Evolutionary conservation across 208 protist species (phyloP), one percentile per base, ranked within the genome.

Genomic region (Acanthamoeba polyphaga): DNA sequence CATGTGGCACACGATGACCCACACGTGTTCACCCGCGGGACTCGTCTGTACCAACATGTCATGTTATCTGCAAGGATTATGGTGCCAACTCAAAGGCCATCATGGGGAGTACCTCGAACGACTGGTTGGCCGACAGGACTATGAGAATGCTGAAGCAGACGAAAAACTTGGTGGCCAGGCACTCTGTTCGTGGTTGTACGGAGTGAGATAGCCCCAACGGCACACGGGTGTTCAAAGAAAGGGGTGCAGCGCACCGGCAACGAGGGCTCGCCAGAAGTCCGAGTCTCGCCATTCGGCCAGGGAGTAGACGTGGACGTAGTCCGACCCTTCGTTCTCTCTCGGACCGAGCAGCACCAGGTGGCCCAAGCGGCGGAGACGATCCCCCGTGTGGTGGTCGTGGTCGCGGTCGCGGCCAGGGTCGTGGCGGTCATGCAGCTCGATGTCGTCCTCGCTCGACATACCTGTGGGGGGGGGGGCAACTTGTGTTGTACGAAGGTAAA

Each of bases 121-220:
- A 85, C 46, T 85, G 22, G 0, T 27, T 43, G 13, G 76, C 76
- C 13, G 76, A 85, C 13, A 85, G 49, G 49, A 85, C 24, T 34
- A 87, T 87, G 51, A 87, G 78, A 2, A 87, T 87, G 24, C 78
- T 87, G 78, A 87, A 87, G 49, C 49, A 87, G 27, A 87, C 78
- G 29, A 87, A 87, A 38, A 60, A 87, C 51, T 87, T 87, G 43
- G 78, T 87, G 51, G 78, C 78, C 49, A 87, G 6, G 78, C 6
- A 64, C 24, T 64, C 78, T 87, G 49, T 22, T 60, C 12, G 60
- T 8, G 3, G 51, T 46, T 13, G 49, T 27, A 10, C 27, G n/a
- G 29, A 0, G n/a, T 46, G 72, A n/a, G n/a, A 38, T 38, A 38
- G 3, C 38, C 38, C 38, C 3, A 32, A 72, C 27, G n/a, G 55